phyloP scores from a whole-genome alignment of 306 rosid species.

The Citrullus amarus region DNA sequence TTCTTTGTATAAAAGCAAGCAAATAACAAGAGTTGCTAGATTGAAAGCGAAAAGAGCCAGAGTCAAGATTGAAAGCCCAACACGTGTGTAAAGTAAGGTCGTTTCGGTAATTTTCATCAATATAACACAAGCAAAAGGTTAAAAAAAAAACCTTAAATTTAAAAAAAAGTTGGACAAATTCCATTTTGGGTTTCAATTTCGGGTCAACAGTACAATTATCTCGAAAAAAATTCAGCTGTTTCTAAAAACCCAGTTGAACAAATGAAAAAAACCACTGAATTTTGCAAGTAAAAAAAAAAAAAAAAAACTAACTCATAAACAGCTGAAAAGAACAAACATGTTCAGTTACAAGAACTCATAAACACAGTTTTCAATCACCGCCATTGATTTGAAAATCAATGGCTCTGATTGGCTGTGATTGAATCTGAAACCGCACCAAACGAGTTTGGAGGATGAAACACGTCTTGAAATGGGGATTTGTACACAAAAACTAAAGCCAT shows the following conservation, averaged over 20 bases:
- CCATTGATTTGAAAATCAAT: neutral
- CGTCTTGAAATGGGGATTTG: neutral
- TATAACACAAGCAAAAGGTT: no score
- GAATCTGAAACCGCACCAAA: neutral
- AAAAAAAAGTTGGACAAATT: no score
- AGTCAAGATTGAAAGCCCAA: no score
- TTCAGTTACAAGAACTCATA: neutral
- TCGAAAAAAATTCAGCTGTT: neutral
- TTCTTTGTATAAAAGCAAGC: no score
- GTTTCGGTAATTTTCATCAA: no score
- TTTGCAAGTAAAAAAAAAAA: neutral
- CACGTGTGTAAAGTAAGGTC: no score
- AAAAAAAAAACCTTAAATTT: no score
- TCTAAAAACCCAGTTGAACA: neutral
- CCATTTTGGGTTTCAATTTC: no score
- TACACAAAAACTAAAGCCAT: neutral
- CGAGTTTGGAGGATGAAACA: neutral
- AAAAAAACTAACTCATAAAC: neutral
- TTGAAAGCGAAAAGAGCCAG: no score
- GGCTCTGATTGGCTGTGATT: constrained; percentile 1
- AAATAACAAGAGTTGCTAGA: no score
- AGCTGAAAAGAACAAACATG: neutral
- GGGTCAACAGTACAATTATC: no score
- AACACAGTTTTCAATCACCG: neutral
- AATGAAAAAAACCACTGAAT: neutral